Evolutionary conservation across 768 basidiomycete genomes (phyloP), one percentile per base, ranked within the genome.

Genomic region (Candolleomyces efflorescens): DNA sequence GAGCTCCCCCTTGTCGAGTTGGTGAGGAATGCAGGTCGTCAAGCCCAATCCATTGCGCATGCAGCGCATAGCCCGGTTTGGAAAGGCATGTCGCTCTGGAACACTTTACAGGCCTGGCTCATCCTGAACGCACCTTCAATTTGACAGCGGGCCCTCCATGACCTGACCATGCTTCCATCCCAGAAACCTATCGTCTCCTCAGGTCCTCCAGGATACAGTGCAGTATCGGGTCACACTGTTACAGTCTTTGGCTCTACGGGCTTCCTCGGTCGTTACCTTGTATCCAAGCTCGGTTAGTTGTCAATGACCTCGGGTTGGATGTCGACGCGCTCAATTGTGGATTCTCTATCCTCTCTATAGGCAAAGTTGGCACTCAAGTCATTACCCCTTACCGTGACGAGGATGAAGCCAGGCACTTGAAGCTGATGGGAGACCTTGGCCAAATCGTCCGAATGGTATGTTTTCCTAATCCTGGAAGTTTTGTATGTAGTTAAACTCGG

Each of bases 171-270:
- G 13, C 75, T 87, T 41, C 84, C 87, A 57, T 65, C 75, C 49
- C 68, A 69, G 61, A 86, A 86, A 64, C 86, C 92, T 39, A 76
- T 92, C 62, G 78, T 95, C 65, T 82, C 86, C 5, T 77, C 84
- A 62, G 95, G 94, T 18, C 82, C 85, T 53, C 86, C 87, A 53
- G 94, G 89, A 60, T 91, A 93, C 67, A 91, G 90, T 67, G 88
- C 92, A 3, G 87, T 89, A 59, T 87, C 89, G 43, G 97, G 96
- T 2, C 94, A 95, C 73, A 83, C 88, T 38, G 96, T 89, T 43
- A 99, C 97, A 15, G 95, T 98, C 51, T 98, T 99, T 79, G 97
- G 97, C 22, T 90, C 88, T 69, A 97, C 95, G 3, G 92, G 95
- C 5, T 98, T 98, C 71, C 76, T 99, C 58, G 97, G 96, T 46